phyloP scores from a whole-genome alignment of 371 early-diverging fungal genomes.

The Neoconidiobolus thromboides region DNA sequence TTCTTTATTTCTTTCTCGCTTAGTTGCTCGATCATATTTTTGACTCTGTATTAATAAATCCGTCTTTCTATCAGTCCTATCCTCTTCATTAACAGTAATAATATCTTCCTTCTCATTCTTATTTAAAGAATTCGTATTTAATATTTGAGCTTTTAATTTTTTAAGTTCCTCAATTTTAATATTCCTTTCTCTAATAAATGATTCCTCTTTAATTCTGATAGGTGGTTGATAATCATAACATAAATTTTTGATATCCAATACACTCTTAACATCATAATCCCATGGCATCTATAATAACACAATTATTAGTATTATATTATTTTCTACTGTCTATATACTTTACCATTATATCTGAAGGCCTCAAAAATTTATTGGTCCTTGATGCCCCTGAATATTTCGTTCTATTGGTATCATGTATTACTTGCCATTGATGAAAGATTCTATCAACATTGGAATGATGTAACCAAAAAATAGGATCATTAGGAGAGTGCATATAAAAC shows the following conservation, averaged over 20 bases:
- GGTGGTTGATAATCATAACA: not conserved
- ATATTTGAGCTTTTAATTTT: too few relatives aligned
- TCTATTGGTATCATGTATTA: not conserved
- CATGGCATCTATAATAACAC: not conserved
- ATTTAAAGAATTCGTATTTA: too few relatives aligned
- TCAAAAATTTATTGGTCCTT: not conserved
- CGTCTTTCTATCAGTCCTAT: too few relatives aligned
- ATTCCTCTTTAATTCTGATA: not conserved
- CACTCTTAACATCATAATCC: not conserved
- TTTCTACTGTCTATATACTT: not conserved
- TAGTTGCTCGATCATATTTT: too few relatives aligned
- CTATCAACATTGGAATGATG: conserved; percentile 29
- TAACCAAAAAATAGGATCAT: conserved; percentile 24
- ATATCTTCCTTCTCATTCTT: too few relatives aligned
- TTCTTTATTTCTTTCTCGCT: too few relatives aligned
- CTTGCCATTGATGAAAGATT: conserved; percentile 24
- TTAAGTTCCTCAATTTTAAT: too few relatives aligned
- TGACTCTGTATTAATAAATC: too few relatives aligned
- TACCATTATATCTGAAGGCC: not conserved
- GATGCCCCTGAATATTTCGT: not conserved
- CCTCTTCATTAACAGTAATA: too few relatives aligned
- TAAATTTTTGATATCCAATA: not conserved
- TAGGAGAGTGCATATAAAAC: conserved; percentile 17
- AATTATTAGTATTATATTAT: not conserved
- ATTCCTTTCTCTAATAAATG: too few relatives aligned